These are phyloP conservation scores for Acanthamoeba culbertsoni DNA, from an alignment of 208 protist genomes.

Conservation along the genomic window DNA sequence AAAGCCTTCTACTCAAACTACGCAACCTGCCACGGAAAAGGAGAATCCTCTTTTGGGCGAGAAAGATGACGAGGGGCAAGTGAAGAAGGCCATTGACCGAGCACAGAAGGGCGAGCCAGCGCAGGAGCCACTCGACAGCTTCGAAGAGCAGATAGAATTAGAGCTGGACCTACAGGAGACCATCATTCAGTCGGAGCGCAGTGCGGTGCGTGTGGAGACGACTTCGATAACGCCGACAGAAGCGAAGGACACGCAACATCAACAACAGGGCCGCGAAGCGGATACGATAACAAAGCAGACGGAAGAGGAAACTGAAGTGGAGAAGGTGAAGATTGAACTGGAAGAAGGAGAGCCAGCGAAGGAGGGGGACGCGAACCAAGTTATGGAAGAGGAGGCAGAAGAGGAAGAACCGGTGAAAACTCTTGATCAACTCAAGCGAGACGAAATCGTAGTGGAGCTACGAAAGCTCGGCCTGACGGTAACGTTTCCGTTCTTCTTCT, in stretches of 20 bases:
- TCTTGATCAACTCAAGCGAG: background rate
- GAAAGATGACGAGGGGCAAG: background rate
- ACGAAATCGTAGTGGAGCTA: background rate
- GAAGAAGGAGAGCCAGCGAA: background rate
- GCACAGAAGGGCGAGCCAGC: background rate
- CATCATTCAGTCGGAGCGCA: too few species aligned
- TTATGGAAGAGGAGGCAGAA: background rate
- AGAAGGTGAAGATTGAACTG: background rate
- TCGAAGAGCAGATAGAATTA: too few species aligned
- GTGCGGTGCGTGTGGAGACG: too few species aligned
- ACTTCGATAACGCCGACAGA: too few species aligned
- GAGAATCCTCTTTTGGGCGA: too few species aligned
- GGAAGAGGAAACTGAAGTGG: background rate
- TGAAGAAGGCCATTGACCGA: background rate
- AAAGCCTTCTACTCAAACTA: too few species aligned
- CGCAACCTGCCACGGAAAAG: background rate
- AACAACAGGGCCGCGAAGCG: too few species aligned
- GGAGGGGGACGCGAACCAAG: too few species aligned
- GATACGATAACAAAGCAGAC: too few species aligned
- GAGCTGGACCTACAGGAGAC: too few species aligned
- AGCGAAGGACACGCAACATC: too few species aligned
- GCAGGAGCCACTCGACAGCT: too few species aligned
- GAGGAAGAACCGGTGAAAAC: background rate
- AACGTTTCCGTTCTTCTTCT: background rate
- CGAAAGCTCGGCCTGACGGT: background rate